These are phyloP conservation scores for Pichia sp. DNA, from an alignment of 1,139 yeast genomes.

Conservation along the genomic window DNA sequence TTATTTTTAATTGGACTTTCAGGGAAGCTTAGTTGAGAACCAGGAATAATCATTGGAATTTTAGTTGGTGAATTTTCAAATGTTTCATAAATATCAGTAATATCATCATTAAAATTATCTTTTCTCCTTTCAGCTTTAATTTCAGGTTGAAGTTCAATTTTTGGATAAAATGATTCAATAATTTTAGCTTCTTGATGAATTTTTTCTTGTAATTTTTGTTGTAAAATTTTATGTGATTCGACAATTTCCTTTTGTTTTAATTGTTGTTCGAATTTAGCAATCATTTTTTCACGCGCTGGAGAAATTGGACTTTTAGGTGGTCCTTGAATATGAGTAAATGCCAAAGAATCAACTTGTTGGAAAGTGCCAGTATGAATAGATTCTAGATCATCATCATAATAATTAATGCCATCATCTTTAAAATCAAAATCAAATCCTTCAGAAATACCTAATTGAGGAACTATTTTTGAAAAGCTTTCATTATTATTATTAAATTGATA, in stretches of 20 bases:
- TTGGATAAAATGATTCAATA: slow-evolving; percentile 1
- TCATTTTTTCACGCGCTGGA: slow-evolving; percentile 18
- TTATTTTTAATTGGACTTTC: not conserved
- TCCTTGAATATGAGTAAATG: not conserved
- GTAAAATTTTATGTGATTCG: slow-evolving; percentile 11
- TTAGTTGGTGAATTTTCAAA: slow-evolving; percentile 11
- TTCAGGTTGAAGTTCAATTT: not conserved
- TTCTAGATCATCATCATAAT: too few species aligned
- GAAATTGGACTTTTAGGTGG: slow-evolving; percentile 9
- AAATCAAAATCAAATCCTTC: slow-evolving; percentile 6
- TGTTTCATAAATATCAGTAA: slow-evolving; percentile 13
- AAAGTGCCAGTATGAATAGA: too few species aligned
- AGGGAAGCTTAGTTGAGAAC: not conserved
- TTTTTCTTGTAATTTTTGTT: slow-evolving; percentile 9
- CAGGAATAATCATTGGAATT: slow-evolving; percentile 1
- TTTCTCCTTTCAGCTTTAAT: not conserved
- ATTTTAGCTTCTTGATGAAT: slow-evolving; percentile 14
- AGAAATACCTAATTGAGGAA: slow-evolving; percentile 23
- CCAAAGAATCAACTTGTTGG: not conserved
- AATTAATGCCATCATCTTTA: not conserved
- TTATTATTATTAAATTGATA: slow-evolving; percentile 14
- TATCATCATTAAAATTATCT: slow-evolving; percentile 4
- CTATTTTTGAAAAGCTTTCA: slow-evolving; percentile 13
- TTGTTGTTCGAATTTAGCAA: slow-evolving; percentile 15
- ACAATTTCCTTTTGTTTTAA: slow-evolving; percentile 10